Conservation (phyloP, 108 stramenopile species). For the Aurantiochytrium sp. region DNA sequence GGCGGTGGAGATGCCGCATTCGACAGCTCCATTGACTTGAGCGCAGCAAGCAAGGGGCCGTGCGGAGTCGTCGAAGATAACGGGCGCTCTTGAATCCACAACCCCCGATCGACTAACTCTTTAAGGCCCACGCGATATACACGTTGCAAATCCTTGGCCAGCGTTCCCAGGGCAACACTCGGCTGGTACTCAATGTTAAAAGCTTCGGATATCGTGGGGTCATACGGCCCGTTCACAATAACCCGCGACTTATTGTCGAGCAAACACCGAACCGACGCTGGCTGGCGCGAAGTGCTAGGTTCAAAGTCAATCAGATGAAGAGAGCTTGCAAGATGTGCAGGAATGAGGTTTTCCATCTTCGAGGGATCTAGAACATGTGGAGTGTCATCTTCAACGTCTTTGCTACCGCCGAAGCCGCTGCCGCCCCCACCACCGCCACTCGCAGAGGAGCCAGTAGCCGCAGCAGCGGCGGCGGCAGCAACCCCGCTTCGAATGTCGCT, state of each 20-base stretch:
- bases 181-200: constrained; percentile 5
- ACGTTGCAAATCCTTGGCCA: not conserved
- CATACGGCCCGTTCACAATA: not conserved
- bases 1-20: too few species aligned
- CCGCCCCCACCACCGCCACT: too few species aligned
- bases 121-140: not conserved
- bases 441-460: too few species aligned
- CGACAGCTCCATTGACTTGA: not conserved
- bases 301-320: not conserved
- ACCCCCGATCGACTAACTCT: not conserved
- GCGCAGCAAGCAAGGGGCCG: not conserved
- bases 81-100: not conserved
- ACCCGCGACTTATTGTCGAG: not conserved
- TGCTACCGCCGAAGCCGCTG: too few species aligned
- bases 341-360: not conserved
- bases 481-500: not conserved
- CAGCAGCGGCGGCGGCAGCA: not conserved
- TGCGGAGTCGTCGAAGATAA: not conserved
- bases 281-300: not conserved
- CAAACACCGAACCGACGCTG: not conserved
- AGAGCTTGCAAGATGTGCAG: not conserved
- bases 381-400: too few species aligned
- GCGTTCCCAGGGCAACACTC: not conserved
- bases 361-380: not conserved
- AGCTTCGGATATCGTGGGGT: not conserved